Evolutionary conservation across 352 stramenopile species (phyloP).

Genomic region (Phytophthora boehmeriae): DNA sequence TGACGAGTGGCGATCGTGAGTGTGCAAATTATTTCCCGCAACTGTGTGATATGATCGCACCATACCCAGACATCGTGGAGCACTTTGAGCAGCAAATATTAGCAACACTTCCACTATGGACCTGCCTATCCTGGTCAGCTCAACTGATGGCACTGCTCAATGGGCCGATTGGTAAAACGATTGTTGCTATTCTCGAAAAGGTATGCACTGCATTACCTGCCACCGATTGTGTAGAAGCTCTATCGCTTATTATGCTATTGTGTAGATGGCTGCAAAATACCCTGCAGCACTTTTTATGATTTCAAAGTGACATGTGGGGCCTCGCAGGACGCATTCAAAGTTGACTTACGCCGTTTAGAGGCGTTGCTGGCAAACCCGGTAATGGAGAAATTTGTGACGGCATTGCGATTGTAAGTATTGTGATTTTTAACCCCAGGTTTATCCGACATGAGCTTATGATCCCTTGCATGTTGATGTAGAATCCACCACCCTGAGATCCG

Average conservation of each 20-base stretch:
- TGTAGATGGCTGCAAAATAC: slow-evolving; percentile 79
- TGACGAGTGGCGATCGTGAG: slow-evolving; percentile 63
- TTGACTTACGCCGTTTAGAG: slow-evolving; percentile 55
- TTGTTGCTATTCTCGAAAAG: slow-evolving; percentile 75
- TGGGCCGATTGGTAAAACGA: slow-evolving; percentile 55
- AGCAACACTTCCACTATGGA: slow-evolving; percentile 72
- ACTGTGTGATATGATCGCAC: slow-evolving; percentile 63
- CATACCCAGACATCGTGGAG: slow-evolving; percentile 51
- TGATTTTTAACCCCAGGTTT: background rate
- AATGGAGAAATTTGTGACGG: slow-evolving; percentile 86
- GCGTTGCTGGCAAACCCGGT: slow-evolving; percentile 63
- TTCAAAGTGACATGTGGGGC: slow-evolving; percentile 72
- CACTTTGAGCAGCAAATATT: slow-evolving; percentile 55
- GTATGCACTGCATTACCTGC: slow-evolving; percentile 32
- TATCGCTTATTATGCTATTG: slow-evolving; percentile 2
- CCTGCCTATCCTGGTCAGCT: slow-evolving; percentile 75
- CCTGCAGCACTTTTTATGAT: slow-evolving; percentile 77
- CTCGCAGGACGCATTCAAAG: slow-evolving; percentile 39
- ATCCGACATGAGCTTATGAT: slow-evolving; percentile 12
- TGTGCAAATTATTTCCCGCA: slow-evolving; percentile 81
- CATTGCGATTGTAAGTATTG: slow-evolving; percentile 63
- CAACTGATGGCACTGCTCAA: slow-evolving; percentile 79
- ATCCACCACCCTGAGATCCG: slow-evolving; percentile 83
- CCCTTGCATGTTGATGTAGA: slow-evolving; percentile 34
- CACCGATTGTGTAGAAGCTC: background rate